Base-by-base conservation (phyloP, 2,329 filamentous ascomycete genomes). In the Diaporthe amygdali region DNA sequence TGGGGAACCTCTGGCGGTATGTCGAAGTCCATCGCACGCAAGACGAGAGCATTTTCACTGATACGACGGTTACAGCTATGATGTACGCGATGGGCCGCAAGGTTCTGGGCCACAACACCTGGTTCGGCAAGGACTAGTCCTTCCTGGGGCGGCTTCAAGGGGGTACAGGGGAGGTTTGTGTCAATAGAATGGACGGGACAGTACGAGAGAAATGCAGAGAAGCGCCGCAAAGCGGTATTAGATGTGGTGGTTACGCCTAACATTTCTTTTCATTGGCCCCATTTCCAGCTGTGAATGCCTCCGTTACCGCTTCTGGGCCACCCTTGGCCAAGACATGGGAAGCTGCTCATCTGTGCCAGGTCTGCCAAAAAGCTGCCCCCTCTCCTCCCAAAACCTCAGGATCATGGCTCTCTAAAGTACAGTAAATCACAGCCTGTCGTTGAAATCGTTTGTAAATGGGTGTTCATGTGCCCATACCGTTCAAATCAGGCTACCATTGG, bases 61-160 rank as follows among this genome's bases (percentile, higher is more conserved):
- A 80, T 68, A 20, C 68, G 44, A 56, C 7, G 54, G 25, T 54
- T 22, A 66, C 75, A 90, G 88, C 83, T 68, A 80, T 84, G 76
- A 84, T 94, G 83, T 96, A 93, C 86, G 92, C 91, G 85, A 91
- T 93, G 85, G 84, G 87, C 81, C 92, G 93, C 81, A 90, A 93
- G 85, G 84, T 93, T 75, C 80, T 91, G 74, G 93, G 93, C 78
- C 90, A 95, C 88, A 95, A 94, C 89, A 94, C 91, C 74, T 95
- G 91, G 91, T 93, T 90, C 78, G 84, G 87, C 79, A 87, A 89
- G 82, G 79, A 84, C 75, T 90, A 87, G 79, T 76, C 64, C 27
- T 46, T 44, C 20, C 4, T 15, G 30, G 10, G 37, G 30, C 2
- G 39, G 49, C 44, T 10, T 5, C 7, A 30, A 20, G 6, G 49